Evolutionary conservation across 352 stramenopile genomes (phyloP).

Genomic region (Phytophthora capsici): DNA sequence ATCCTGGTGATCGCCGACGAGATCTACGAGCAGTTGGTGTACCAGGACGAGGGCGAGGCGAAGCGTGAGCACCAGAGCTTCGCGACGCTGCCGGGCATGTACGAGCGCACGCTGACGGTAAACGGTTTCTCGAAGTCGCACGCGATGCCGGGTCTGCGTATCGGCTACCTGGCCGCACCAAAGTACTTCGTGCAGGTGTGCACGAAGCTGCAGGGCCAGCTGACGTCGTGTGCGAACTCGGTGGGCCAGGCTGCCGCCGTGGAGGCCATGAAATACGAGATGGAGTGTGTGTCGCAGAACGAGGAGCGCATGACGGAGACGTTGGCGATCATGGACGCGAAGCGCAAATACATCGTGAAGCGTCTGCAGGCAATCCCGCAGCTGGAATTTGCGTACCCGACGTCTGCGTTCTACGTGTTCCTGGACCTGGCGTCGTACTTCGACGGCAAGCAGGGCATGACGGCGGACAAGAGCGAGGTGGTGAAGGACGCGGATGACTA

Average conservation of each 20-base stretch:
- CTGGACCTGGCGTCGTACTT: slow-evolving; percentile 90
- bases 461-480: slow-evolving; percentile 48
- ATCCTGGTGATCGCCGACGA: slow-evolving; percentile 93
- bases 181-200: slow-evolving; percentile 90
- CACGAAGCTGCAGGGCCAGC: slow-evolving; percentile 94
- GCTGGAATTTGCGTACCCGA: slow-evolving; percentile 86
- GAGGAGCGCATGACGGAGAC: slow-evolving; percentile 62
- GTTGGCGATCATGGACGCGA: slow-evolving; percentile 68
- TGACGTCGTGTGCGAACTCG: slow-evolving; percentile 94
- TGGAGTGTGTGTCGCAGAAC: slow-evolving; percentile 61
- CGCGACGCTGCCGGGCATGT: slow-evolving; percentile 83
- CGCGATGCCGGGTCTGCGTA: slow-evolving; percentile 96
- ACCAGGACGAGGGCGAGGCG: slow-evolving; percentile 74
- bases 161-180: slow-evolving; percentile 92
- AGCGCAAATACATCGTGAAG: slow-evolving; percentile 51
- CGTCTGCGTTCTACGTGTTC: slow-evolving; percentile 96
- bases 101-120: slow-evolving; percentile 91
- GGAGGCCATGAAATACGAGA: slow-evolving; percentile 88
- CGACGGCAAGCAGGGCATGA: slow-evolving; percentile 55
- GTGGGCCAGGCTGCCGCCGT: slow-evolving; percentile 93
- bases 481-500: slow-evolving; percentile 71
- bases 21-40: slow-evolving; percentile 97
- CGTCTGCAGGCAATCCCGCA: slow-evolving; percentile 86
- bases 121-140: slow-evolving; percentile 98
- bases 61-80: slow-evolving; percentile 76